Conservation (phyloP, 176 grass and related monocot genomes). For the Zea luxurians region DNA sequence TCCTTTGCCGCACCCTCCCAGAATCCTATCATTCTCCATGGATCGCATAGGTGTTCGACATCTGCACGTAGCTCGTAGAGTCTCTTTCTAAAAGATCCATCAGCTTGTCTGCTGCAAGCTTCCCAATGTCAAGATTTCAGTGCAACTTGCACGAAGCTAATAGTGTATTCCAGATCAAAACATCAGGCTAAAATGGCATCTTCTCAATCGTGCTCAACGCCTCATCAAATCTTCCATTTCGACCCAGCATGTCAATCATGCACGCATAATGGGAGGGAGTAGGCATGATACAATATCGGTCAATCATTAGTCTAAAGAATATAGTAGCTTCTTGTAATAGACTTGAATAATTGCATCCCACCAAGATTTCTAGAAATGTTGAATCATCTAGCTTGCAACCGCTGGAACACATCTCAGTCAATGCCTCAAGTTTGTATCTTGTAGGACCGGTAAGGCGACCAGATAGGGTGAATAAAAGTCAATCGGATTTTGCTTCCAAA, state of each 20-base stretch:
- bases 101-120: constrained; percentile 52
- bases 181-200: constrained; percentile 58
- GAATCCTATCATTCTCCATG: constrained; percentile 59
- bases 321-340: constrained; percentile 50
- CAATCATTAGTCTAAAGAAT: constrained; percentile 54
- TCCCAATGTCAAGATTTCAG: constrained; percentile 60
- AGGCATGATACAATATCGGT: constrained; percentile 19
- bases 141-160: constrained; percentile 65
- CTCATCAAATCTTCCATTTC: constrained; percentile 58
- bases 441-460: no score
- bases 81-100: constrained; percentile 47
- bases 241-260: constrained; percentile 65
- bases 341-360: constrained; percentile 57
- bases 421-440: constrained; percentile 41
- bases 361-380: constrained; percentile 60
- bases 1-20: constrained; percentile 37
- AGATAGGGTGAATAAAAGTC: no score
- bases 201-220: constrained; percentile 48
- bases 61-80: constrained; percentile 61
- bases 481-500: no score
- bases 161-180: constrained; percentile 60
- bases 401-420: constrained; percentile 40
- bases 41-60: constrained; percentile 72
- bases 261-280: constrained; percentile 59
- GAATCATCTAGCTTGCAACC: constrained; percentile 46